phyloP scores from a whole-genome alignment of 257 asterid genomes.

The Solanum sejunctum region DNA sequence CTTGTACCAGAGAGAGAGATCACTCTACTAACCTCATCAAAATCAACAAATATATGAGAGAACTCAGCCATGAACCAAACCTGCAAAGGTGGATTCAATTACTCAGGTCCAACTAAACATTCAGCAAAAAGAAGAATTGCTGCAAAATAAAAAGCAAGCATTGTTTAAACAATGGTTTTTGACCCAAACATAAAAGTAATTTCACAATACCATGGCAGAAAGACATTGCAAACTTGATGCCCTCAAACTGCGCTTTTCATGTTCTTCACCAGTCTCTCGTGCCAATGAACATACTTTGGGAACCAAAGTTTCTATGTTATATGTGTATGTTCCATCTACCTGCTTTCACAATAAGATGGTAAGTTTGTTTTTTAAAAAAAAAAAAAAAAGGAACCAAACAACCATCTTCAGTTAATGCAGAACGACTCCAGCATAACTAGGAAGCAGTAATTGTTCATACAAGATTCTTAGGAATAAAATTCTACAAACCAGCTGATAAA shows the following conservation, averaged over 20 bases:
- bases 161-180: not conserved
- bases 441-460: not conserved
- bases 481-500: not conserved
- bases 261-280: slow-evolving; percentile 45
- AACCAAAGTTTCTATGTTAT: slow-evolving; percentile 59
- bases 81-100: slow-evolving; percentile 28
- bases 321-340: slow-evolving; percentile 80
- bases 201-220: slow-evolving; percentile 64
- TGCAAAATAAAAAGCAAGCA: not conserved
- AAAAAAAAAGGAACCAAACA: not conserved
- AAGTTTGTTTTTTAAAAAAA: not conserved
- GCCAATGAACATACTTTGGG: slow-evolving; percentile 60
- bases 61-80: slow-evolving; percentile 92
- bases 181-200: not conserved
- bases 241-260: slow-evolving; percentile 43
- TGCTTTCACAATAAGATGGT: slow-evolving; percentile 15
- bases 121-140: not conserved
- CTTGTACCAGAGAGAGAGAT: not conserved
- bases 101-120: not conserved
- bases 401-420: not conserved
- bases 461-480: not conserved
- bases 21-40: slow-evolving; percentile 60
- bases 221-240: slow-evolving; percentile 91
- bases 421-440: not conserved
- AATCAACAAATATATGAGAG: slow-evolving; percentile 61